phyloP scores from a whole-genome alignment of 2,329 filamentous ascomycete genomes.

The Diaporthe eres region DNA sequence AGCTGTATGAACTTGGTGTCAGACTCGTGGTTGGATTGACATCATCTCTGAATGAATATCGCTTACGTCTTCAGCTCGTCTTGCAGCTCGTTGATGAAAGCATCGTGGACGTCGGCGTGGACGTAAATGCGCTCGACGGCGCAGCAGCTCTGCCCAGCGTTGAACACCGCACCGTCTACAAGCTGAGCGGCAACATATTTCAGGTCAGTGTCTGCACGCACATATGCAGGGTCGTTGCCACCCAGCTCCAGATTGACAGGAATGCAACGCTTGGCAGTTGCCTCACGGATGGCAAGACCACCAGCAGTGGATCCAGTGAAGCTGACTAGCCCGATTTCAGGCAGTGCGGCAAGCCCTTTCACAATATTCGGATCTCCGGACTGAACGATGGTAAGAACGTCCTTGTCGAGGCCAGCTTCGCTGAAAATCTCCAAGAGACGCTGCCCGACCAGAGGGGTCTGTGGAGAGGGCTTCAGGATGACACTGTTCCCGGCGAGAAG shows the following conservation, averaged over 20 bases:
- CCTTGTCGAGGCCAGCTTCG: not conserved
- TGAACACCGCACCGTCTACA: not conserved
- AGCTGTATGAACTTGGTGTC: not conserved
- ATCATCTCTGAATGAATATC: no score
- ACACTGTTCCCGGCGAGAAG: not conserved
- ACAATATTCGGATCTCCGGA: not conserved
- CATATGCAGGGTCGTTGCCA: not conserved
- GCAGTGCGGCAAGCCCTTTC: not conserved
- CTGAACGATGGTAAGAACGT: not conserved
- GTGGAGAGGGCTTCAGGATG: not conserved
- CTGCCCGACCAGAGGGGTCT: not conserved
- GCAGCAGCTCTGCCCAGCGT: not conserved
- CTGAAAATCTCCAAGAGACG: not conserved
- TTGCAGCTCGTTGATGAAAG: not conserved
- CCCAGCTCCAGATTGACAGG: not conserved
- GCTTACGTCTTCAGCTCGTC: not conserved
- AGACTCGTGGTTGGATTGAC: rapidly evolving
- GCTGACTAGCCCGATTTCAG: not conserved
- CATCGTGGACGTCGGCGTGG: not conserved
- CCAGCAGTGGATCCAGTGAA: not conserved
- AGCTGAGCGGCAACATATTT: not conserved
- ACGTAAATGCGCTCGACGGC: not conserved
- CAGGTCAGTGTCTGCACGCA: not conserved
- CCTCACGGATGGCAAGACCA: not conserved
- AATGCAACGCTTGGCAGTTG: not conserved